phyloP scores from a whole-genome alignment of 257 asterid species.

The Scutellaria galericulata region DNA sequence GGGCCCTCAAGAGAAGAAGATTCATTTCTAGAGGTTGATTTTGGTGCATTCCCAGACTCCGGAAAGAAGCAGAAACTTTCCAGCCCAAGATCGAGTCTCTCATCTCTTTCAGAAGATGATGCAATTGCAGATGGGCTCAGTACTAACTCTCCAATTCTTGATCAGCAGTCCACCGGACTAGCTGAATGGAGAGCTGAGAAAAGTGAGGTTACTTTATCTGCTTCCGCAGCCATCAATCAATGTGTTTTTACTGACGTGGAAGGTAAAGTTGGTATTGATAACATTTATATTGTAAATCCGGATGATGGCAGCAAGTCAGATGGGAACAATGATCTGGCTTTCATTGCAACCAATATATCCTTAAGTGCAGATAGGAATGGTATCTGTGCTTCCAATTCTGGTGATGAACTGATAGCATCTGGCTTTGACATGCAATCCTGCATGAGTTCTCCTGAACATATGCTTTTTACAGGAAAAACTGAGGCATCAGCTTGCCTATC shows the following conservation, averaged over 20 bases:
- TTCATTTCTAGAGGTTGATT: conserved; percentile 36
- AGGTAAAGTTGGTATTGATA: conserved; percentile 34
- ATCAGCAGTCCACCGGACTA: conserved; percentile 36
- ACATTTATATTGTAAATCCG: conserved; percentile 30
- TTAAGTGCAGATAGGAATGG: conserved; percentile 38
- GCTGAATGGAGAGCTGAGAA: conserved; percentile 42
- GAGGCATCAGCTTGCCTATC: conserved; percentile 37
- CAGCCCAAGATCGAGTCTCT: conserved; percentile 41
- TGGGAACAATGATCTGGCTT: conserved; percentile 34
- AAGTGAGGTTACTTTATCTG: conserved; percentile 41
- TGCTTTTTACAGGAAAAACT: conserved; percentile 36
- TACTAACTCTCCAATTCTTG: conserved; percentile 41
- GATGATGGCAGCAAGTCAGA: conserved; percentile 38
- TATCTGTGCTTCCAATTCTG: conserved; percentile 42
- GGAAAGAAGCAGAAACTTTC: conserved; percentile 50
- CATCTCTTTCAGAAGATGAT: conserved; percentile 43
- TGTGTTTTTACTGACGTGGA: conserved; percentile 32
- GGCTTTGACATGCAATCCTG: conserved; percentile 44
- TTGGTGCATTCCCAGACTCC: conserved; percentile 37
- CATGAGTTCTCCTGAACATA: conserved; percentile 55
- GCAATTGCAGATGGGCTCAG: conserved; percentile 38
- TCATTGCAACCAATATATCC: conserved; percentile 32
- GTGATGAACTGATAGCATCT: conserved; percentile 45
- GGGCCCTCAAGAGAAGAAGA: conserved; percentile 39
- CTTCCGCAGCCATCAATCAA: conserved; percentile 33